Evolutionary conservation across 306 rosid genomes (phyloP).

Genomic region (Cercis canadensis): DNA sequence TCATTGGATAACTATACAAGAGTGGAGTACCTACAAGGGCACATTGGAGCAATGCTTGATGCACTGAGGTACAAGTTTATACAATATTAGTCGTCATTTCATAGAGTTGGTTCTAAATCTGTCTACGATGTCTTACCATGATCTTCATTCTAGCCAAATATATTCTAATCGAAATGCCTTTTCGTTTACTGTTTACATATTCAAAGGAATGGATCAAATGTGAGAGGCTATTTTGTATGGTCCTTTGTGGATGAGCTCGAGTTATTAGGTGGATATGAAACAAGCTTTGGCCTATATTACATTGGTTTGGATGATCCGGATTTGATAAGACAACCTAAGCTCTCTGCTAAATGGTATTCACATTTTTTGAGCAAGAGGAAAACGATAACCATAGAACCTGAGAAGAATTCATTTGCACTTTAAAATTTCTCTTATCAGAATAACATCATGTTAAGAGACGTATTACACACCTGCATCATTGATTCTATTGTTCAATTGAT

Average conservation of each 20-base stretch:
- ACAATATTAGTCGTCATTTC: too few relatives aligned
- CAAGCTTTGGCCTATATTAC: slow-evolving; percentile 56
- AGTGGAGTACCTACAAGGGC: slow-evolving; percentile 50
- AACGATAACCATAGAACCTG: slow-evolving; percentile 10
- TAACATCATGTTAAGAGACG: too few relatives aligned
- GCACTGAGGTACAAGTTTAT: slow-evolving; percentile 54
- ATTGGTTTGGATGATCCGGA: slow-evolving; percentile 55
- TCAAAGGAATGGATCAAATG: slow-evolving; percentile 62
- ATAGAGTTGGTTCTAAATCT: too few relatives aligned
- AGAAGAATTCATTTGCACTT: slow-evolving; percentile 15
- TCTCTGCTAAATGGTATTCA: slow-evolving; percentile 69
- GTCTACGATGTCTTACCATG: too few relatives aligned
- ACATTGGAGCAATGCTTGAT: slow-evolving; percentile 48
- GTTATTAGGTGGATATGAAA: slow-evolving; percentile 49
- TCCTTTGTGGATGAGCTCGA: slow-evolving; percentile 65
- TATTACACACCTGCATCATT: too few relatives aligned
- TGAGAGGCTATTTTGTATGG: slow-evolving; percentile 74
- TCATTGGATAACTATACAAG: slow-evolving; percentile 62
- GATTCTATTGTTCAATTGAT: too few relatives aligned
- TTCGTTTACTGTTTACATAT: not conserved
- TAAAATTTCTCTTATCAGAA: too few relatives aligned
- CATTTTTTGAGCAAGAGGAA: slow-evolving; percentile 48
- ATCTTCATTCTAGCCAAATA: too few relatives aligned
- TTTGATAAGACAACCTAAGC: slow-evolving; percentile 60
- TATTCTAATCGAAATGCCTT: not conserved